A percentile compares a stretch with the other conserved stretches of the same genome.
These are phyloP conservation scores for Talaromyces verruculosus DNA, from an alignment of 2,329 filamentous ascomycete genomes.

Conservation along the genomic window DNA sequence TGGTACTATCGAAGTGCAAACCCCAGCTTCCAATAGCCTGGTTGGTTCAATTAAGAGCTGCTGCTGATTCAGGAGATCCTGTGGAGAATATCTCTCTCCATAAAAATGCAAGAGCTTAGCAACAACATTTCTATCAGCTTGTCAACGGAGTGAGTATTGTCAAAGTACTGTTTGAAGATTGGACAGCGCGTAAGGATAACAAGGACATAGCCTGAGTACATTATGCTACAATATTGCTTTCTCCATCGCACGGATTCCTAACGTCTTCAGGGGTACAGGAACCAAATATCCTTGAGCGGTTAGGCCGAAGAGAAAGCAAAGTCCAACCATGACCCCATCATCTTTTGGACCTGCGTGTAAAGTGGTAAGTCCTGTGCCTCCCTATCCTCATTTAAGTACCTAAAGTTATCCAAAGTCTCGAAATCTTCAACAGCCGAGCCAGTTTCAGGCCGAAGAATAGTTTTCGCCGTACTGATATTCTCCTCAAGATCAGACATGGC, in stretches of 20 bases:
- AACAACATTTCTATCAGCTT: no score
- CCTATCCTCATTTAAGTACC: neutral
- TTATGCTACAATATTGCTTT: neutral
- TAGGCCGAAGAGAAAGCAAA: neutral
- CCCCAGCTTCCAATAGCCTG: neutral
- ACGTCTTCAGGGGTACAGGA: no score
- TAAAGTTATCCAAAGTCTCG: neutral
- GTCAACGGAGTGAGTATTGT: no score
- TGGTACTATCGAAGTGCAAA: neutral
- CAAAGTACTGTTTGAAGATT: neutral
- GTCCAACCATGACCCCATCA: neutral
- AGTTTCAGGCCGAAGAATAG: neutral
- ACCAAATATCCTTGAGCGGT: neutral
- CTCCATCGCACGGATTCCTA: no score
- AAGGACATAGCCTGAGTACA: neutral
- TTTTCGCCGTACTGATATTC: slow-evolving; percentile 24
- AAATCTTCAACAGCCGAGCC: neutral
- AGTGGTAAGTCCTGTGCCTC: neutral
- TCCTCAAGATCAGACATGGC: slow-evolving; percentile 59
- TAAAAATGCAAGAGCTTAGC: no score
- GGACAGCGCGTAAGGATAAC: neutral
- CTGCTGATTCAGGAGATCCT: no score
- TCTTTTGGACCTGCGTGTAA: neutral
- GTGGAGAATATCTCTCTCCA: no score
- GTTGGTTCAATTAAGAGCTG: no score